Base-by-base conservation (phyloP, 768 basidiomycete genomes). In the Macrolepiota dolichaula region DNA sequence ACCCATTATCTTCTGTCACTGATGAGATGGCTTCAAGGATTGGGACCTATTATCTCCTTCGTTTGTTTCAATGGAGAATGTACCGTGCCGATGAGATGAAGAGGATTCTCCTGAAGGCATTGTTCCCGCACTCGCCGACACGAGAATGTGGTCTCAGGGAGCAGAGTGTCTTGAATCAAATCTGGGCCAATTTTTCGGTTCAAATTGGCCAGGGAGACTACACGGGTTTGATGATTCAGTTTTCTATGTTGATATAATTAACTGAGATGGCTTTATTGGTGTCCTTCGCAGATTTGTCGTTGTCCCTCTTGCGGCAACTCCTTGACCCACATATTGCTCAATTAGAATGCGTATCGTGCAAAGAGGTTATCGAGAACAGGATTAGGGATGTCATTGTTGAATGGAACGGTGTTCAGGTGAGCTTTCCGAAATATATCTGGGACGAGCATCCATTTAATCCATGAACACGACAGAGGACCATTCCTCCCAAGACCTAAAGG, bases 11-110 rank as follows among this genome's bases (percentile, higher is more conserved):
- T 29, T 44, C 15, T n/a, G 46, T 65, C 19, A 52, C 65, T 2
- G 63, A 65, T 37, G 58, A 38, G 7, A 40, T 63, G 40, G 64
- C 64, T 5, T 19, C 27, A 17, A 57, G 64, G 22, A 67, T 65
- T 2, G 66, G 66, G 4, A 40, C 60, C 1, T 35, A 29, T 0
- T 65, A 65, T 51, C 46, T 67, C 25, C 54, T 57, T 32, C 53
- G 59, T 7, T 25, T 67, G 4, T 37, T 67, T n/a, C 22, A 53
- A n/a, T 61, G 63, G 22, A 57, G 60, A n/a, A 17, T 62, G 37
- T 35, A 32, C 10, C 56, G 66, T 2, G 13, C 37, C 9, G 27
- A 37, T 1, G 55, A 60, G 11, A n/a, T 65, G 4, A 65, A 60
- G 32, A 22, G 46, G 11, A 62, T 65, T 47, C 13, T 65, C 24